Evolutionary conservation across 1,284 basidiomycete species (phyloP).

Genomic region (Lentinus polychrous): DNA sequence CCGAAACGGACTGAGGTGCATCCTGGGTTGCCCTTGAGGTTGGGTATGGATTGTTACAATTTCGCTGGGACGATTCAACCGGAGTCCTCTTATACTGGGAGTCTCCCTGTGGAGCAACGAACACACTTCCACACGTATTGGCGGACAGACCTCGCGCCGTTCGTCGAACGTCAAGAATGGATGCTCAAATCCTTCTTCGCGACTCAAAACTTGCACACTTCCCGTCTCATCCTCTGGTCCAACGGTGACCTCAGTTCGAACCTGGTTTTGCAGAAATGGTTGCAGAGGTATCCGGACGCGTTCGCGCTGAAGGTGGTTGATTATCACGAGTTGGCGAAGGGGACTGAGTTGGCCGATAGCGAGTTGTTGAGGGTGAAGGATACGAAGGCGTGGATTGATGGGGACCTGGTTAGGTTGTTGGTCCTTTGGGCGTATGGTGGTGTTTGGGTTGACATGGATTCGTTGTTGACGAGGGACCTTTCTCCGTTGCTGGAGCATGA

Average conservation of each 20-base stretch:
- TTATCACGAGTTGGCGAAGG: conserved; percentile 57
- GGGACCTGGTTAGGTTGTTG: conserved; percentile 79
- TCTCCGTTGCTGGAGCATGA: conserved; percentile 83
- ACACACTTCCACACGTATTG: conserved; percentile 85
- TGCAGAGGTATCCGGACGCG: conserved; percentile 56
- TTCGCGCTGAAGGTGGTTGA: conserved; percentile 68
- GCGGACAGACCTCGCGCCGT: conserved; percentile 75
- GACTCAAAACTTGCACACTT: conserved; percentile 65
- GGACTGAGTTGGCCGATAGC: conserved; percentile 70
- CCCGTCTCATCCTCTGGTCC: conserved; percentile 80
- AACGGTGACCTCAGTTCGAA: conserved; percentile 70
- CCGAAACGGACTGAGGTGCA: conserved; percentile 65
- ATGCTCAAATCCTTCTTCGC: conserved; percentile 89
- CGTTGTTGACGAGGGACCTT: conserved; percentile 78
- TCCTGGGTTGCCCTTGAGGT: conserved; percentile 66
- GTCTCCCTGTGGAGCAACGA: conserved; percentile 33
- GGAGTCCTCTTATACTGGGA: conserved; percentile 8
- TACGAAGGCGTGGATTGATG: conserved; percentile 86
- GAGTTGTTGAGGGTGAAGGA: conserved; percentile 56
- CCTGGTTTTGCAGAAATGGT: conserved; percentile 54
- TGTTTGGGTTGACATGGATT: conserved; percentile 95
- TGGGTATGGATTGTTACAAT: conserved; percentile 84
- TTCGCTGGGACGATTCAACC: conserved; percentile 70
- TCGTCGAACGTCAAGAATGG: conserved; percentile 76
- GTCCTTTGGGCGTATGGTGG: conserved; percentile 88